These are phyloP conservation scores for Antitrichia curtipendula DNA, from an alignment of 225 moss, liverwort and hornwort genomes.

Conservation along the genomic window DNA sequence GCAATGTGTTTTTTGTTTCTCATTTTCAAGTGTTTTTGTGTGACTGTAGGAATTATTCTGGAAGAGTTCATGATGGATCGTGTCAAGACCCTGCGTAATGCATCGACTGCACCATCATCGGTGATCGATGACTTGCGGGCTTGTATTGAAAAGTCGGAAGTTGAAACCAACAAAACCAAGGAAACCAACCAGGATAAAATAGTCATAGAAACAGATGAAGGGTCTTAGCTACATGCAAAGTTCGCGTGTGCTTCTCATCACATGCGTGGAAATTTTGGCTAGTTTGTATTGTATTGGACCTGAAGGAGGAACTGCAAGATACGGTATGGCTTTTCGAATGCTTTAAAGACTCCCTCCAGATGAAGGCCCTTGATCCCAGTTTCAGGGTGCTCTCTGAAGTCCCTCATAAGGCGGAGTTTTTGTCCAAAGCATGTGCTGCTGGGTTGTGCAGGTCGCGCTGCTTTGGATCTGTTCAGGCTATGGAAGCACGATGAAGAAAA, in stretches of 20 bases:
- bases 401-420: neutral
- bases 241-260: neutral
- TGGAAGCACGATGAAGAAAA: neutral
- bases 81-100: slow-evolving; percentile 3
- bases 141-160: neutral
- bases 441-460: too few relatives aligned
- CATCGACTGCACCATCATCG: neutral
- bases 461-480: neutral
- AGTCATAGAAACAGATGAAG: neutral
- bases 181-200: neutral
- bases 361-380: neutral
- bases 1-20: neutral
- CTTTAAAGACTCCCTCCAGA: neutral
- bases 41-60: slow-evolving; percentile 18
- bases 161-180: neutral
- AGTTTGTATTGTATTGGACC: neutral
- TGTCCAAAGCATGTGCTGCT: too few relatives aligned
- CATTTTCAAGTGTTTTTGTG: neutral
- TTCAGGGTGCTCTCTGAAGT: neutral
- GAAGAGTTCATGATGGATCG: slow-evolving; percentile 42
- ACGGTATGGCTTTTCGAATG: neutral
- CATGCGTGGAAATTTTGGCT: neutral
- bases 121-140: slow-evolving; percentile 9
- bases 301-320: neutral
- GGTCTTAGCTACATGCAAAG: neutral